Base-by-base conservation (phyloP, 1,284 basidiomycete genomes). In the Trichosporon ovoides region DNA sequence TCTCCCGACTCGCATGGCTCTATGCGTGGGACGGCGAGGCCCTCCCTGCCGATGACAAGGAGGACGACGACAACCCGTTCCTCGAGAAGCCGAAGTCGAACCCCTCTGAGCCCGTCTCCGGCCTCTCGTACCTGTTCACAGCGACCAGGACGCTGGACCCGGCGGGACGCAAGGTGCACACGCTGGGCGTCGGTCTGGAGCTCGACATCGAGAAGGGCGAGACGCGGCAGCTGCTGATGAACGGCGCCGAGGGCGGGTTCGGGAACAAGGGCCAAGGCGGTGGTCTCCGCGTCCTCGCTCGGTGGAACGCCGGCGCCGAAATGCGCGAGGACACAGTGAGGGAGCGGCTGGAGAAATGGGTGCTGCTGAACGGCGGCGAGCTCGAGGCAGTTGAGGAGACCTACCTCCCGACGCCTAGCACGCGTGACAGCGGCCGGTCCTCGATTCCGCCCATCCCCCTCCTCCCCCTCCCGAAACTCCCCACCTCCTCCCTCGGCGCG, bases 21-120 rank as follows among this genome's bases (percentile, higher is more conserved):
- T 79, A 75, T 73, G 62, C 65, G 20, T 79, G 77, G 77, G 70
- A 77, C 52, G 75, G 75, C 1, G 54, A 65, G 35, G 31, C 48
- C 1, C 55, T 74, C 10, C 64, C 68, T 2, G 59, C 58, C 20
- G 68, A 70, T 18, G 55, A 60, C 22, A 62, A 63, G n/a, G 62
- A 60, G 22, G 52, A 65, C 55, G 62, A 59, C 52, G 43, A 48
- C 43, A 58, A 64, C 36, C 66, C 66, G 0, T 67, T 67, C 60
- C 31, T 64, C 3, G 70, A 67, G 28, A 35, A 53, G 36, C 37
- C 55, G 14, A 38, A 51, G 14, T n/a, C 38, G 10, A 24, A 40
- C 36, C 20, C 36, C 3, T 6, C 38, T 2, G 40, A 40, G 13
- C 36, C 55, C 5, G 56, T 64, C 1, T 53, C 59, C 2, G 71